A percentile compares a stretch with the other conserved stretches of the same genome.
These are phyloP conservation scores for Nicotiana noctiflora DNA, from an alignment of 257 asterid genomes.

Conservation along the genomic window DNA sequence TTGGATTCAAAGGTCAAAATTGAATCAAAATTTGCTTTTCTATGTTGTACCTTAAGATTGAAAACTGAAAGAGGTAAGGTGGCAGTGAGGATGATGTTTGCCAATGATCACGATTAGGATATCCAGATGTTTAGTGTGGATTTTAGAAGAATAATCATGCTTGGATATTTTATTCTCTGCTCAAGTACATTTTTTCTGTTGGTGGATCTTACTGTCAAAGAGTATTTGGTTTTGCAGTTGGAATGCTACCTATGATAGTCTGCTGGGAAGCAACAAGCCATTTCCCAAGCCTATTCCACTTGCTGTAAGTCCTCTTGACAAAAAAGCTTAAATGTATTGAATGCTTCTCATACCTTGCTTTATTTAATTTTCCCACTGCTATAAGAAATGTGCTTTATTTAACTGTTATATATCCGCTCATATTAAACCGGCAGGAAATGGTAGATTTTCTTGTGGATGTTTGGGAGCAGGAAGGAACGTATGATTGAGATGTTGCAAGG, in stretches of 20 bases:
- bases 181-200: conserved; percentile 18
- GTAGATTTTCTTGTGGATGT: conserved; percentile 71
- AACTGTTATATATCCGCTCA: neutral
- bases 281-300: conserved; percentile 73
- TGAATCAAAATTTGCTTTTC: neutral
- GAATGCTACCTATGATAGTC: conserved; percentile 74
- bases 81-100: neutral
- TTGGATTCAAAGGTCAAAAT: neutral
- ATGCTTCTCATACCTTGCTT: neutral
- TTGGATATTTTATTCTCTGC: neutral
- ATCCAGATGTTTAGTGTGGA: neutral
- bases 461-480: conserved; percentile 86
- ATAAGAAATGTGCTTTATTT: neutral
- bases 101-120: neutral
- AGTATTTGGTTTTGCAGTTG: conserved; percentile 61
- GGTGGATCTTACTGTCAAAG: conserved; percentile 23
- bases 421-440: conserved; percentile 57
- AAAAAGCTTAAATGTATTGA: neutral
- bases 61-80: neutral
- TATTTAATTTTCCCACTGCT: neutral
- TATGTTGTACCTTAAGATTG: neutral
- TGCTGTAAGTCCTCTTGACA: conserved; percentile 38
- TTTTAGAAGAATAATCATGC: neutral
- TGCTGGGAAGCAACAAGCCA: conserved; percentile 75
- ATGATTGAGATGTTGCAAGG: conserved; percentile 32